phyloP scores from a whole-genome alignment of 257 asterid species.

The Solanum habrochaites region DNA sequence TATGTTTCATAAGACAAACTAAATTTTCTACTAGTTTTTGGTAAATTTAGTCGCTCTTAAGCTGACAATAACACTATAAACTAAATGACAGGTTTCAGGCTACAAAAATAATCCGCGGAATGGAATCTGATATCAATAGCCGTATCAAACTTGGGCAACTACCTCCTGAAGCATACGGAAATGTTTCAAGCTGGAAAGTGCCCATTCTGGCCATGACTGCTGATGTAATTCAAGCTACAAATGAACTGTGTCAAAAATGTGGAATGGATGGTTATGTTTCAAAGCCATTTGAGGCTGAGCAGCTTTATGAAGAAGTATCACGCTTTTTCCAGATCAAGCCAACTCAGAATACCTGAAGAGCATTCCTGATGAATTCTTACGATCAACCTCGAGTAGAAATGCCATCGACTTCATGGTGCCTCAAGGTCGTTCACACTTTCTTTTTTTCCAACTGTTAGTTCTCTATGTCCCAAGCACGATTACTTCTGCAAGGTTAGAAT shows the following conservation, averaged over 20 bases:
- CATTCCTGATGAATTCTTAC: not conserved
- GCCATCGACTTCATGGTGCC: not conserved
- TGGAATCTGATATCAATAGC: constrained; percentile 33
- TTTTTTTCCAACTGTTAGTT: constrained; percentile 5
- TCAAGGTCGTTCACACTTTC: not conserved
- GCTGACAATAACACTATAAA: not conserved
- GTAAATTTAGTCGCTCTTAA: not conserved
- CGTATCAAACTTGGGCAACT: constrained; percentile 38
- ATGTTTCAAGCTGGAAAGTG: constrained; percentile 60
- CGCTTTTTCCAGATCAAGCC: constrained; percentile 39
- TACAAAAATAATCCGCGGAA: constrained; percentile 49
- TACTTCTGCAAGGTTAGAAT: not conserved
- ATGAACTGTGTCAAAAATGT: constrained; percentile 43
- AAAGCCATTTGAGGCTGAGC: constrained; percentile 93
- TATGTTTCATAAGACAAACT: constrained; percentile 7
- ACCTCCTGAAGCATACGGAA: constrained; percentile 21
- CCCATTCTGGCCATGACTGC: constrained; percentile 98
- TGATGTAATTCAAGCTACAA: constrained; percentile 86
- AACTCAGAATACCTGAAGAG: constrained; percentile 17
- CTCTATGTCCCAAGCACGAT: not conserved
- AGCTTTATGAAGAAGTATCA: constrained; percentile 78
- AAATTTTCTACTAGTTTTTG: not conserved
- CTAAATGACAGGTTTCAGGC: constrained; percentile 60
- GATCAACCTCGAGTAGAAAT: not conserved
- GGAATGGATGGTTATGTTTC: constrained; percentile 94